These are phyloP conservation scores for Sporothrix protearum DNA, from an alignment of 2,329 filamentous ascomycete genomes.

Conservation along the genomic window DNA sequence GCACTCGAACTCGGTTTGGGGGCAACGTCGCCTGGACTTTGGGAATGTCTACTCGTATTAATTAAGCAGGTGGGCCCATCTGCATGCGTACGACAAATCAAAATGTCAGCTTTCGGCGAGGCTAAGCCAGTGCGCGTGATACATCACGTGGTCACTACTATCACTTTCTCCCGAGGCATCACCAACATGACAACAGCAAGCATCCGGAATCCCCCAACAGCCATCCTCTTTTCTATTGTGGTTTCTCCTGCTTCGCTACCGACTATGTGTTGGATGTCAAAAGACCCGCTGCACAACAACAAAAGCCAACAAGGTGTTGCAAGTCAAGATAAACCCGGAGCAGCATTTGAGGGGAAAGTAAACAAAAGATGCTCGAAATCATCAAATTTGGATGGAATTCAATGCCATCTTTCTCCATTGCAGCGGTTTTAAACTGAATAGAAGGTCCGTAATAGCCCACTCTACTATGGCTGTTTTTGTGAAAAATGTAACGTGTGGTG, in stretches of 20 bases:
- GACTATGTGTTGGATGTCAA: too few species aligned
- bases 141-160: neutral
- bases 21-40: slow-evolving; percentile 11
- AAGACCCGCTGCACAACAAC: neutral
- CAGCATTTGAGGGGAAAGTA: neutral
- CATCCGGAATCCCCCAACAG: neutral
- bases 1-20: neutral
- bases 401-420: neutral
- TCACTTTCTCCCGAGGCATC: neutral
- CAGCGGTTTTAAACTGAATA: neutral
- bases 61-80: neutral
- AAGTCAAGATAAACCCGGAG: neutral
- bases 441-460: too few species aligned
- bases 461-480: too few species aligned
- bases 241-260: too few species aligned
- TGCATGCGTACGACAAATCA: too few species aligned
- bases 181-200: neutral
- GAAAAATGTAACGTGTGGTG: too few species aligned
- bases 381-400: neutral
- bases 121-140: neutral
- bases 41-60: neutral
- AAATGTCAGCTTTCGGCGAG: neutral
- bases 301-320: neutral
- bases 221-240: neutral
- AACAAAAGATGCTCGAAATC: neutral